These are phyloP conservation scores for Hypomontagnella submonticulosa DNA, from an alignment of 495 filamentous ascomycete species.

Conservation along the genomic window DNA sequence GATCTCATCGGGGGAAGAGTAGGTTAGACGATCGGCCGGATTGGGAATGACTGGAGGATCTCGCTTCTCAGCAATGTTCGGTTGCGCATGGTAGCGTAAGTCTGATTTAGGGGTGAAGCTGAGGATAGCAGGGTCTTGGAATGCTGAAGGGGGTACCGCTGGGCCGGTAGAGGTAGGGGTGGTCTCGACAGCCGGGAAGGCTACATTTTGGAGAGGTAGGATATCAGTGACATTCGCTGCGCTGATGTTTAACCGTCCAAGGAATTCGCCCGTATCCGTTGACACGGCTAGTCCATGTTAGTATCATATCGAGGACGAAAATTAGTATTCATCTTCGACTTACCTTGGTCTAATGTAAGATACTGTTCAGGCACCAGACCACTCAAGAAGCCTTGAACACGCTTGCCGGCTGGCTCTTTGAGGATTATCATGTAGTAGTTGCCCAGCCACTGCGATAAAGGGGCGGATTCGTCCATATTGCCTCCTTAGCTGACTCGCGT, in stretches of 20 bases:
- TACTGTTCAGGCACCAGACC: constrained; percentile 75
- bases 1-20: constrained; percentile 42
- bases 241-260: constrained; percentile 30
- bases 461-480: constrained; percentile 29
- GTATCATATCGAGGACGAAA: neutral
- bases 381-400: constrained; percentile 77
- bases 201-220: constrained; percentile 61
- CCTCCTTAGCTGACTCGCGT: neutral
- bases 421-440: constrained; percentile 37
- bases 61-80: constrained; percentile 52
- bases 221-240: constrained; percentile 50
- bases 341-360: constrained; percentile 84
- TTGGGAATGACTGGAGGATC: constrained; percentile 43
- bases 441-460: constrained; percentile 44
- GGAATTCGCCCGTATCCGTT: constrained; percentile 36
- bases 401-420: constrained; percentile 67
- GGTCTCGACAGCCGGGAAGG: neutral
- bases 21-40: constrained; percentile 39
- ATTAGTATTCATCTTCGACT: constrained; percentile 29
- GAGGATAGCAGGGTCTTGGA: constrained; percentile 67
- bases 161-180: constrained; percentile 5
- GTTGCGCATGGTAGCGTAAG: constrained; percentile 39
- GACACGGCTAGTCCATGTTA: constrained; percentile 30
- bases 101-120: constrained; percentile 53
- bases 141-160: constrained; percentile 41